Evolutionary conservation across 345 rosid genomes (phyloP), one percentile per base, ranked within the genome.

Genomic region (Stellera chamaejasme): DNA sequence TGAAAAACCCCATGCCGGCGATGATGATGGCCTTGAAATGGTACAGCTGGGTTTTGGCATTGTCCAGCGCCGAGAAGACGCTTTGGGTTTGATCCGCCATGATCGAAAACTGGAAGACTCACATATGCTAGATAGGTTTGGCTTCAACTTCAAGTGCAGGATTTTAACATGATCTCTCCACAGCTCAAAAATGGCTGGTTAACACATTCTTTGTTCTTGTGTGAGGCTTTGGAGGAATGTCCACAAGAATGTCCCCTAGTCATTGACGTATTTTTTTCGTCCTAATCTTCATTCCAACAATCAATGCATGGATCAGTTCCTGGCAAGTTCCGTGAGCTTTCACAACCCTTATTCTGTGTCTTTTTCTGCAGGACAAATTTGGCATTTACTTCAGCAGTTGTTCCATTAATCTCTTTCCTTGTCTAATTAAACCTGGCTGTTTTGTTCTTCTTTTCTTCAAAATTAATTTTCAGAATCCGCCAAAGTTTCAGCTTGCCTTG

Each of bases 1-100:
- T 80, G 66, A 80, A 83, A 62, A 80, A 83, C 6, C 85, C 85
- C 83, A 76, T 80, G 2, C 83, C 90, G 0, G 85, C 90, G 2
- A 83, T 78, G 4, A 83, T 55, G 11, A 80, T 80, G 0, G 90
- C 83, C 58, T 74, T 78, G 67, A 83, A 80, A 72, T 83, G 89
- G 61, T 80, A 83, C 28, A 63, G 69, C 59, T 83, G 90, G 15
- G 82, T 83, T 59, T 63, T 80, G 47, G 83, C 90, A 61, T 68
- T 72, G 79, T 83, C 85, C 11, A 80, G 82, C 36, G 80, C 82
- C 6, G 66, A 68, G 67, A 81, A 78, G 48, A 76, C 60, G 13
- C 72, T 46, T 50, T 52, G 58, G 41, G 63, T 63, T 39, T 69
- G 71, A 13, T 71, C 75, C 0, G 68, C 73, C 76, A 75, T 73